A percentile compares a stretch with the other conserved stretches of the same genome.
These are phyloP conservation scores for Harringtonia aguacate DNA, from an alignment of 2,329 filamentous ascomycete species.

Conservation along the genomic window DNA sequence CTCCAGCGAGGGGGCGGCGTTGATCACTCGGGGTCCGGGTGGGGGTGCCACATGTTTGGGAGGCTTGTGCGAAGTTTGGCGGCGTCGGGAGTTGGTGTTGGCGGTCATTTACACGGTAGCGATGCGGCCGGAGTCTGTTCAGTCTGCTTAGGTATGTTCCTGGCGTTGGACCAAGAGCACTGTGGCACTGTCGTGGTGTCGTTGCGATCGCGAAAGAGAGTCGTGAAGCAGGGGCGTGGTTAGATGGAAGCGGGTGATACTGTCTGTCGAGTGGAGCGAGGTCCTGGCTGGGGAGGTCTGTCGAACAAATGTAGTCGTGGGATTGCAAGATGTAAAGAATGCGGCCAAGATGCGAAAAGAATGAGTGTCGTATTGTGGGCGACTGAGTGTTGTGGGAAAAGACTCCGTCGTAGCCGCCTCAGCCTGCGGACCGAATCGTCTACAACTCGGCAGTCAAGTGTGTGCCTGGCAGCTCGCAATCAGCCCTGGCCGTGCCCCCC, in stretches of 20 bases:
- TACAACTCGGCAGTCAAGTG: slow-evolving; percentile 5
- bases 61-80: slow-evolving; percentile 33
- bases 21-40: slow-evolving; percentile 39
- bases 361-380: no score
- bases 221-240: no score
- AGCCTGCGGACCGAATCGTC: slow-evolving; percentile 3
- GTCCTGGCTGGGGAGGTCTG: no score
- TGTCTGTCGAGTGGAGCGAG: no score
- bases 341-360: no score
- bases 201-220: no score
- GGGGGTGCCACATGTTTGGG: slow-evolving; percentile 24
- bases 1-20: slow-evolving; percentile 41
- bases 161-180: no score
- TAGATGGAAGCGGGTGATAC: no score
- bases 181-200: no score
- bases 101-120: slow-evolving; percentile 28
- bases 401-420: background rate
- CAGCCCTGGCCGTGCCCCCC: background rate
- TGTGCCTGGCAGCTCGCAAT: slow-evolving; percentile 1
- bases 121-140: background rate
- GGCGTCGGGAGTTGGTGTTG: slow-evolving; percentile 29
- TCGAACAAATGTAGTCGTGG: no score
- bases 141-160: no score
- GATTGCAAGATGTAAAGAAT: no score
- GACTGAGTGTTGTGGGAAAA: background rate